Evolutionary conservation across 1,284 basidiomycete species (phyloP).

Genomic region (Termitomyces sp.): DNA sequence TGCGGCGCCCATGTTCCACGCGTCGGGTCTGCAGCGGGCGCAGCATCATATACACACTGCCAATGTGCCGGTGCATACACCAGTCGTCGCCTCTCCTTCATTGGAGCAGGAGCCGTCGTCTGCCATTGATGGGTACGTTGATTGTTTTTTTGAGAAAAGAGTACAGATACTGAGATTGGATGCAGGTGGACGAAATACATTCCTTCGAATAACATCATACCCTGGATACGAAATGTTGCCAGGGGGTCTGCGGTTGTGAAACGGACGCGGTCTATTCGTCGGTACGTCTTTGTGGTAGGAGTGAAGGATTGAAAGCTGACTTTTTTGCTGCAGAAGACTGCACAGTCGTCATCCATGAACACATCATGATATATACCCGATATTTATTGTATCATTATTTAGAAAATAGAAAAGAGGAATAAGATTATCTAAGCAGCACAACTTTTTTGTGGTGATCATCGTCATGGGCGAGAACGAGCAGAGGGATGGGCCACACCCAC

Average conservation of each 20-base stretch:
- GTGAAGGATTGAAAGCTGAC: neutral
- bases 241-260: conserved; percentile 4
- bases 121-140: neutral
- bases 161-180: neutral
- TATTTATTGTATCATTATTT: neutral
- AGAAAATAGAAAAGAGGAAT: no score
- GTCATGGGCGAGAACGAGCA: no score
- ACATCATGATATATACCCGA: neutral
- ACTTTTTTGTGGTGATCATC: conserved; percentile 1
- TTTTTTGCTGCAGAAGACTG: neutral
- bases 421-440: neutral
- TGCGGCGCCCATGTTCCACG: conserved; percentile 11
- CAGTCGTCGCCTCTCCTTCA: neutral
- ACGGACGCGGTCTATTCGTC: conserved; percentile 13
- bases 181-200: conserved; percentile 1
- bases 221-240: conserved; percentile 4
- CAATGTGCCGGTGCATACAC: neutral
- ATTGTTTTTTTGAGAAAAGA: neutral
- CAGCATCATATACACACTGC: neutral
- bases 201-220: no score
- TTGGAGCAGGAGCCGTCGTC: neutral
- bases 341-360: conserved; percentile 15
- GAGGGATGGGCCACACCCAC: conserved; percentile 38
- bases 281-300: neutral
- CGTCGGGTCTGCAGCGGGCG: conserved; percentile 1